Conservation (phyloP, 768 basidiomycete genomes). For the Chalciporus piperatus region DNA sequence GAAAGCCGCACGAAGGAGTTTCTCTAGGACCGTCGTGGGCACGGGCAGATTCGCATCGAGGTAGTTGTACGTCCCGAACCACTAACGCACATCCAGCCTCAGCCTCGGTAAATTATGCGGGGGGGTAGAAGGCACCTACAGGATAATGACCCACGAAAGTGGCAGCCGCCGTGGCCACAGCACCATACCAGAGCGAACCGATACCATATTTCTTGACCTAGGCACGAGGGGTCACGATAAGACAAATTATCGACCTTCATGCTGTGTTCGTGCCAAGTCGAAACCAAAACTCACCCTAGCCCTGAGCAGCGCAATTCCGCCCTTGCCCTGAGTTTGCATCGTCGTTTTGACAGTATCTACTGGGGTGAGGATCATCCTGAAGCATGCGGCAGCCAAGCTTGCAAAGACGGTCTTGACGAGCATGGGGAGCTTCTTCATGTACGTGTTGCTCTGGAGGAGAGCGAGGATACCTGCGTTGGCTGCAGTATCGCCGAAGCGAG, state of each 20-base stretch:
- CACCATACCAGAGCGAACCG: slow-evolving; percentile 84
- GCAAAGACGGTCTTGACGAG: slow-evolving; percentile 78
- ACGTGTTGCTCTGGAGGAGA: slow-evolving; percentile 72
- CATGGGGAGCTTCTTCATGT: slow-evolving; percentile 59
- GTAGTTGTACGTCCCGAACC: slow-evolving; percentile 86
- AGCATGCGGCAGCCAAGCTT: slow-evolving; percentile 72
- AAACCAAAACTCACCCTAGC: slow-evolving; percentile 48
- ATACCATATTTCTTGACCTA: slow-evolving; percentile 77
- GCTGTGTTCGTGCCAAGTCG: background rate
- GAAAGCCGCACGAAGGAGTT: slow-evolving; percentile 76
- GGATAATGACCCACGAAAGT: slow-evolving; percentile 94
- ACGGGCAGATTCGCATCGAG: slow-evolving; percentile 62
- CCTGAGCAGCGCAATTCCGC: slow-evolving; percentile 63
- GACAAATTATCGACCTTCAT: background rate
- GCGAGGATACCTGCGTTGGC: slow-evolving; percentile 92
- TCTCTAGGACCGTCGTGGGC: slow-evolving; percentile 50
- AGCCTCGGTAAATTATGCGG: background rate
- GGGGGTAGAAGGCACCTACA: slow-evolving; percentile 36
- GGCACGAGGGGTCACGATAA: background rate
- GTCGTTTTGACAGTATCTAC: slow-evolving; percentile 96
- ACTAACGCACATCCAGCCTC: slow-evolving; percentile 40
- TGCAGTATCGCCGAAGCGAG: slow-evolving; percentile 93
- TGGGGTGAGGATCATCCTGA: slow-evolving; percentile 90
- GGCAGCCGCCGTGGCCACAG: slow-evolving; percentile 87
- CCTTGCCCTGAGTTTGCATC: slow-evolving; percentile 83